Evolutionary conservation across 2,329 filamentous ascomycete genomes (phyloP), one percentile per base, ranked within the genome.

Genomic region (Bimuria novae-zelandiae): DNA sequence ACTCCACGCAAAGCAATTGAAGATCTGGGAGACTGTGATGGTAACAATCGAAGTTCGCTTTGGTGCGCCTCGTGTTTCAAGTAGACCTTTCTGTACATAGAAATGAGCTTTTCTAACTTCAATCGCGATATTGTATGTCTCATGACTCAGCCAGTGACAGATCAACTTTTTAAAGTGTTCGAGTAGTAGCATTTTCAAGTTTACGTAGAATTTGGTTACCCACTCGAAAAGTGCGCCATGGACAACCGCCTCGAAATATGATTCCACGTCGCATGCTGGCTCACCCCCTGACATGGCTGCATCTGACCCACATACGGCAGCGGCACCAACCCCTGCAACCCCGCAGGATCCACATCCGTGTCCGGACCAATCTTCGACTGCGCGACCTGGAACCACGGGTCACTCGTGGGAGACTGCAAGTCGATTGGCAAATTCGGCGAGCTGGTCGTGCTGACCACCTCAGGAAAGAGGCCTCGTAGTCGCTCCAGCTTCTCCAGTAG

Each of bases 401-500:
- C 70, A 16, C 52, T 67, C 10, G 55, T 54, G 5, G 68, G 65
- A 32, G 60, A 64, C 25, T 69, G 64, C 42, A 65, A 17, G 35
- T 70, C 68, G 22, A 62, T 52, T n/a, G 66, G 66, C 42, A 72
- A 44, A 49, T 65, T 67, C 10, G 69, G 68, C 36, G 65, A 68
- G 46, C 63, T 70, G 10, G 67, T 59, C 23, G 61, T 68, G 51
- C 68, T 72, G 27, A 65, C 60, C 7, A 69, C 68, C 35, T 71
- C 68, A 1, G 71, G 70, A 39, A 73, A 73, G 63, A 73, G 67
- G 17, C 59, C 64, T 37, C 70, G 68, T 30, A 74, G 55, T 14
- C 66, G 61, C 51, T 76, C 69, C 23, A 77, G 66, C 59, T 79
- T 79, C 51, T 76, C 73, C 1, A 72, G 61, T 35, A 79, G 60